Evolutionary conservation across 106 monocot species (phyloP).

Genomic region (Dioscorea dumetorum): DNA sequence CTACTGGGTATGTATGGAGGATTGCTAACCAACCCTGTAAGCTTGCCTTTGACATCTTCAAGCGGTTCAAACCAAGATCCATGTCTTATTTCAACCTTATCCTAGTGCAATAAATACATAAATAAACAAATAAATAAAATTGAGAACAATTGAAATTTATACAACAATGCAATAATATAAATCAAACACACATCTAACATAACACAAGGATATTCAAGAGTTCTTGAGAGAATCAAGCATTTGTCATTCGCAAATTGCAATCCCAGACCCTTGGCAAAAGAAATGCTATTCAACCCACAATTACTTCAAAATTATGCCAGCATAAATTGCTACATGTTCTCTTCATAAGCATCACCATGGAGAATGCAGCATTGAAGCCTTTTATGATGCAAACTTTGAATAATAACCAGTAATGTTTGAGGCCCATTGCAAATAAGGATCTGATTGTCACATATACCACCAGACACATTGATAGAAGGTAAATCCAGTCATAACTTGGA

Average conservation of each 20-base stretch:
- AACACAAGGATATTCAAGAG: not conserved
- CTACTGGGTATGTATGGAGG: conserved; percentile 92
- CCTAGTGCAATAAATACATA: conserved; percentile 17
- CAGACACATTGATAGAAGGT: too few species aligned
- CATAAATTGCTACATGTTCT: too few species aligned
- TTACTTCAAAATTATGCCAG: too few species aligned
- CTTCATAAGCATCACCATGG: too few species aligned
- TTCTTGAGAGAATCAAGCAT: not conserved
- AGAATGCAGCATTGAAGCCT: too few species aligned
- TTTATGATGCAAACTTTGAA: too few species aligned
- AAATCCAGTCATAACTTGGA: too few species aligned
- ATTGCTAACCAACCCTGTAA: conserved; percentile 77
- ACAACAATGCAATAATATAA: not conserved
- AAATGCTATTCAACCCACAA: too few species aligned
- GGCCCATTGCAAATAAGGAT: too few species aligned
- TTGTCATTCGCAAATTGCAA: not conserved
- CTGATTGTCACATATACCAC: too few species aligned
- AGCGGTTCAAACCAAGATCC: conserved; percentile 93
- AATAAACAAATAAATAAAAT: not conserved
- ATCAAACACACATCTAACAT: not conserved
- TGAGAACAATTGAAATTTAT: not conserved
- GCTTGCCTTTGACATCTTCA: conserved; percentile 61
- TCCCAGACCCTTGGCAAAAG: too few species aligned
- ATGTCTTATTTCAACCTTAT: conserved; percentile 75
- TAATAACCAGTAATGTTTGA: too few species aligned